Evolutionary conservation across 768 basidiomycete genomes (phyloP).

Genomic region (Rhizopogon vinicolor): DNA sequence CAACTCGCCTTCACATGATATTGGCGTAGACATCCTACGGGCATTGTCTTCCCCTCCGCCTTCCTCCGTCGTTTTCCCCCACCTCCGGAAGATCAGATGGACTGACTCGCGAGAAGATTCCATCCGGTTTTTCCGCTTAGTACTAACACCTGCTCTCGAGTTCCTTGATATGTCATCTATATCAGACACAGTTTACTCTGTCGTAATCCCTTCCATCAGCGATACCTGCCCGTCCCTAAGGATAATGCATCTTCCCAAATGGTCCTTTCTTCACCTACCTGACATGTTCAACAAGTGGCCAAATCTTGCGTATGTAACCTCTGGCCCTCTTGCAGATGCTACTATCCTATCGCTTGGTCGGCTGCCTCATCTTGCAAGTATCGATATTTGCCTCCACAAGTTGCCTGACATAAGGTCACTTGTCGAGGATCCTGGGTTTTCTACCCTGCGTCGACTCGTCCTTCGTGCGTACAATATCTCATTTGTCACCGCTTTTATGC

Average conservation of each 20-base stretch:
- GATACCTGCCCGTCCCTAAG: not conserved
- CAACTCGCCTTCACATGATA: not conserved
- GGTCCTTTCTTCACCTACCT: not conserved
- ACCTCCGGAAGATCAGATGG: not conserved
- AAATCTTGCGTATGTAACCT: not conserved
- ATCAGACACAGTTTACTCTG: not conserved
- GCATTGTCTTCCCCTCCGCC: not conserved
- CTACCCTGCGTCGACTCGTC: not conserved
- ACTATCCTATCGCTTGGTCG: not conserved
- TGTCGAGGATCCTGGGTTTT: not conserved
- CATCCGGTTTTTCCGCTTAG: not conserved
- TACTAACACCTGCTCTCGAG: not conserved
- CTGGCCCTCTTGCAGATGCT: not conserved
- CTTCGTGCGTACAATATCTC: not conserved
- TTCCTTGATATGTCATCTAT: conserved; percentile 3
- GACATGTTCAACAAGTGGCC: not conserved
- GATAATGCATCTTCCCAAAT: conserved; percentile 1
- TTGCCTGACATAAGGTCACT: not conserved
- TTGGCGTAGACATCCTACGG: not conserved
- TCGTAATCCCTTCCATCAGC: not conserved
- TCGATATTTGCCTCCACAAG: conserved; percentile 1
- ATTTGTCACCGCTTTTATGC: not conserved
- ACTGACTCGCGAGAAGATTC: not conserved
- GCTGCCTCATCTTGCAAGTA: conserved; percentile 1
- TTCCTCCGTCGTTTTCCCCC: not conserved